Conservation (phyloP, 139 green algal genomes). For the Tetradesmus obliquus region DNA sequence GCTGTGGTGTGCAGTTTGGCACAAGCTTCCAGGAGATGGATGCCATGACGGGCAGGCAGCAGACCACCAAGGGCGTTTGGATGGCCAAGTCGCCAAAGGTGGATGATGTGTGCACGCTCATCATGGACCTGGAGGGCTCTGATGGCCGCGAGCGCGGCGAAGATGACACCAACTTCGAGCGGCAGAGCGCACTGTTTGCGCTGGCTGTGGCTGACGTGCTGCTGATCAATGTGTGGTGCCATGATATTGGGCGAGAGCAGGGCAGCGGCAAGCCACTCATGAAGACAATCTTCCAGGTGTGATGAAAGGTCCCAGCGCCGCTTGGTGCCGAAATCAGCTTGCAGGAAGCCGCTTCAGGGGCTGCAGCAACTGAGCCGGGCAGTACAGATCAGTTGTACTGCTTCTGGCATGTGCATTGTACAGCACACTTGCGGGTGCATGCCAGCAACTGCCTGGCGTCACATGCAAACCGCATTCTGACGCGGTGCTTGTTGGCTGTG, state of each 20-base stretch:
- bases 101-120: slow-evolving; percentile 74
- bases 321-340: neutral
- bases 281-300: slow-evolving; percentile 97
- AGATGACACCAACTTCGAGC: slow-evolving; percentile 99
- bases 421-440: neutral
- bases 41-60: slow-evolving; percentile 82
- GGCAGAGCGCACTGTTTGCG: slow-evolving; percentile 96
- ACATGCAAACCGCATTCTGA: neutral
- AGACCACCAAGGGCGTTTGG: slow-evolving; percentile 96
- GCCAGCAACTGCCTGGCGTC: neutral
- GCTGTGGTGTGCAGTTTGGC: slow-evolving; percentile 80
- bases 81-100: slow-evolving; percentile 79
- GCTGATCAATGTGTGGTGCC: slow-evolving; percentile 98
- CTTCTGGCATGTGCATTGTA: neutral
- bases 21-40: slow-evolving; percentile 98
- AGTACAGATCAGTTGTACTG: neutral
- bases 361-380: neutral
- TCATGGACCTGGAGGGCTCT: slow-evolving; percentile 96
- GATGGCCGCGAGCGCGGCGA: slow-evolving; percentile 93
- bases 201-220: slow-evolving; percentile 94
- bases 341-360: neutral
- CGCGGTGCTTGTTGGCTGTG: neutral
- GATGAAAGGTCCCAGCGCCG: neutral
- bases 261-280: slow-evolving; percentile 97
- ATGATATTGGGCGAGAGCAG: slow-evolving; percentile 97